Conservation (phyloP, 148 eudicot species). For the Silene latifolia region DNA sequence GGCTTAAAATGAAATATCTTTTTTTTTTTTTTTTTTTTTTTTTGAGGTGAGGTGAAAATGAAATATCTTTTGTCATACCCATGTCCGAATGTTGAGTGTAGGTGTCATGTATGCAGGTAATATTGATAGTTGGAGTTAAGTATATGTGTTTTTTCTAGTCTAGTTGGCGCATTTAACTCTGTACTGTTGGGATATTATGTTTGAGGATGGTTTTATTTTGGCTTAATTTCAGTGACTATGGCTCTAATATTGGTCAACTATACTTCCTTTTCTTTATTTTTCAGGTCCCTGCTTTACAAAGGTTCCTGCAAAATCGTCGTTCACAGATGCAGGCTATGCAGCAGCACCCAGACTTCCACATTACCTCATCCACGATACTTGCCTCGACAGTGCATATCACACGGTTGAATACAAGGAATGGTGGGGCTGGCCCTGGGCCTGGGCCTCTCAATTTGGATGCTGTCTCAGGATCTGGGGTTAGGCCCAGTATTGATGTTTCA, state of each 20-base stretch:
- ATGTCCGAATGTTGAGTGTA: too few species aligned
- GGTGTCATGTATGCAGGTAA: too few species aligned
- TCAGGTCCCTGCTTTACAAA: conserved; percentile 93
- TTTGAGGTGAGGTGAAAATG: too few species aligned
- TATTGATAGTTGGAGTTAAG: too few species aligned
- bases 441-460: conserved; percentile 31
- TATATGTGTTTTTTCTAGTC: neutral
- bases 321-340: conserved; percentile 85
- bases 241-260: conserved; percentile 5
- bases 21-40: too few species aligned
- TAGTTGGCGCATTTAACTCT: neutral
- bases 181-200: neutral
- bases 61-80: too few species aligned
- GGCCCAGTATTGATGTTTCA: conserved; percentile 34
- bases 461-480: conserved; percentile 32
- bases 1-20: too few species aligned
- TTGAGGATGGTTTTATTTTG: neutral
- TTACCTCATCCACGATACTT: conserved; percentile 85
- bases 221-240: neutral
- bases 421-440: conserved; percentile 10
- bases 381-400: conserved; percentile 93
- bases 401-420: conserved; percentile 66
- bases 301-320: conserved; percentile 79
- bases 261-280: neutral
- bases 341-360: conserved; percentile 92